phyloP scores from a whole-genome alignment of 1,284 basidiomycete species.

The Ceratobasidium sp. region DNA sequence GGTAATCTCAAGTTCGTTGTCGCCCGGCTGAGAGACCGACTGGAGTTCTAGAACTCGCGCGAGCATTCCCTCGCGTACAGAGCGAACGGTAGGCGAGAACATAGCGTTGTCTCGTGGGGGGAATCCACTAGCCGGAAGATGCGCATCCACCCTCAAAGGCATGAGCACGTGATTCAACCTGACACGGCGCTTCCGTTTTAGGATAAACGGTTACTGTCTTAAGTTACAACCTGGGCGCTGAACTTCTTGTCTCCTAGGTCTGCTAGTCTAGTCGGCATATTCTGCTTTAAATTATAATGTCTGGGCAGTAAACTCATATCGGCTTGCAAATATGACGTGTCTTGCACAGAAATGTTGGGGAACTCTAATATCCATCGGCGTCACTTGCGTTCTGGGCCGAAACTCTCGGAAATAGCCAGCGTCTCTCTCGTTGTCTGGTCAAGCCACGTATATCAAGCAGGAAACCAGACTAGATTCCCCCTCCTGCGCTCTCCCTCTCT shows the following conservation, averaged over 20 bases:
- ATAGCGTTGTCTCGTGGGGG: neutral
- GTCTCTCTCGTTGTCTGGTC: neutral
- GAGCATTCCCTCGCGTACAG: conserved; percentile 4
- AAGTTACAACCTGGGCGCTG: neutral
- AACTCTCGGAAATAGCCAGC: neutral
- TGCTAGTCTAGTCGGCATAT: no score
- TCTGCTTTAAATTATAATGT: no score
- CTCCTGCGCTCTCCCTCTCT: neutral
- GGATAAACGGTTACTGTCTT: conserved; percentile 3
- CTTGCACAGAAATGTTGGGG: neutral
- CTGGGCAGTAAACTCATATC: no score
- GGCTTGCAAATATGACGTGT: neutral
- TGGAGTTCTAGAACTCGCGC: neutral
- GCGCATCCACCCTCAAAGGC: neutral
- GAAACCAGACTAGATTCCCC: neutral
- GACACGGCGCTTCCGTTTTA: neutral
- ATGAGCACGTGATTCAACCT: neutral
- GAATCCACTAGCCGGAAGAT: neutral
- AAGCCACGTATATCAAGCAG: neutral
- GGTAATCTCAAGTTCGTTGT: neutral
- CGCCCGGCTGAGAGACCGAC: neutral
- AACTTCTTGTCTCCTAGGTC: no score
- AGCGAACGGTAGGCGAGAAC: neutral
- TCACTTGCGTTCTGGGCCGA: neutral
- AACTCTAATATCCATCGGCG: neutral